Evolutionary conservation across 225 moss, liverwort and hornwort species (phyloP).

Genomic region (Antitrichia curtipendula): DNA sequence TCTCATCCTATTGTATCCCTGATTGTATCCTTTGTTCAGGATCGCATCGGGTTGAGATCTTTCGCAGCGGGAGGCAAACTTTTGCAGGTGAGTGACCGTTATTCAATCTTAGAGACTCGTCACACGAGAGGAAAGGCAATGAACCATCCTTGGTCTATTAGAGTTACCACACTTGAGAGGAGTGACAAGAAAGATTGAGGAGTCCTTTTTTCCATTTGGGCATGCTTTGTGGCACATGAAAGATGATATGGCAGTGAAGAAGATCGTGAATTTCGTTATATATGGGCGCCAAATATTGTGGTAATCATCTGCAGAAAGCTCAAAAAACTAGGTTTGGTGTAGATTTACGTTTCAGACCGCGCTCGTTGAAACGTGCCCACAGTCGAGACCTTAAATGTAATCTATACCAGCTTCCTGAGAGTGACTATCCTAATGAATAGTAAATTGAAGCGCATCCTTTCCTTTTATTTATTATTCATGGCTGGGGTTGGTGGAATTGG

Average conservation of each 20-base stretch:
- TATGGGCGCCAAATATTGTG: not conserved
- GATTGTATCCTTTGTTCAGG: conserved; percentile 28
- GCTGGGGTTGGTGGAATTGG: not conserved
- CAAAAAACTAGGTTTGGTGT: not conserved
- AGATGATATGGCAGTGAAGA: not conserved
- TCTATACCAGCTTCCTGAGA: not conserved
- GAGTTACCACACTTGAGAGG: not conserved
- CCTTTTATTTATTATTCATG: not conserved
- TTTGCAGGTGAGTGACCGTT: conserved; percentile 40
- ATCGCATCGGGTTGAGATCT: conserved; percentile 91
- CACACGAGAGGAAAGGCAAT: not conserved
- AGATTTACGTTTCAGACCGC: not conserved
- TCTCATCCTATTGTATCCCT: not conserved
- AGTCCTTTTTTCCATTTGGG: not conserved
- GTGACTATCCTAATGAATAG: not conserved
- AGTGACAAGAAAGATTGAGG: not conserved
- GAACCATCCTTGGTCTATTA: not conserved
- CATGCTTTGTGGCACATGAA: not conserved
- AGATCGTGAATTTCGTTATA: not conserved
- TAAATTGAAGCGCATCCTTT: not conserved
- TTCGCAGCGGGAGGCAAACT: conserved; percentile 94
- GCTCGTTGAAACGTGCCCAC: not conserved
- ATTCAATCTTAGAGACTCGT: not conserved
- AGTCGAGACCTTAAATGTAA: not conserved
- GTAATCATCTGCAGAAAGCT: not conserved